A percentile compares a stretch with the other conserved stretches of the same genome.
Conservation (phyloP, 257 asterid species). For the Scutellaria barbata region DNA sequence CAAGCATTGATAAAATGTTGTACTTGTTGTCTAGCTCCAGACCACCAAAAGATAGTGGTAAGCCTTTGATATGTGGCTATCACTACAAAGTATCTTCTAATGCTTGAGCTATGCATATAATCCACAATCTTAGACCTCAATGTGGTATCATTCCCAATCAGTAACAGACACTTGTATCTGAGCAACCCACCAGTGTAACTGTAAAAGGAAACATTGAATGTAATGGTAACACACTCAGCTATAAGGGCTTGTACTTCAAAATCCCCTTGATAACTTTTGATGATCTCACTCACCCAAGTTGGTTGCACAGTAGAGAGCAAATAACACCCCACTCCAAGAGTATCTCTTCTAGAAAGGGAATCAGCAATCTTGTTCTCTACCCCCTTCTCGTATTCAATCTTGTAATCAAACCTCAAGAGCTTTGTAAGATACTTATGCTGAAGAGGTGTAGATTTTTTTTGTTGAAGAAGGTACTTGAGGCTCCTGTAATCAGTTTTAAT, state of each 20-base stretch:
- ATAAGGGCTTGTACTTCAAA: background rate
- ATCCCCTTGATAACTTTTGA: background rate
- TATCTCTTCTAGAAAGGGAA: background rate
- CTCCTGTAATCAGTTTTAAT: too few relatives aligned
- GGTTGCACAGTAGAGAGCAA: background rate
- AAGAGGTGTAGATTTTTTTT: background rate
- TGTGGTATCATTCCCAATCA: background rate
- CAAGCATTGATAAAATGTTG: background rate
- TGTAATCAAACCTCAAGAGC: background rate
- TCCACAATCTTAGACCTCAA: background rate
- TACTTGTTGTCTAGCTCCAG: background rate
- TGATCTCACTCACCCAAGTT: background rate
- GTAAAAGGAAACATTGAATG: too few relatives aligned
- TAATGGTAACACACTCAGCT: too few relatives aligned
- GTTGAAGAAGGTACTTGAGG: background rate
- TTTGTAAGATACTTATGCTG: background rate
- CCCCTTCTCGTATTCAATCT: background rate
- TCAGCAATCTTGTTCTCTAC: background rate
- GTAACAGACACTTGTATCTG: background rate
- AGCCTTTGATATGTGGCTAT: background rate
- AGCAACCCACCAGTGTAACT: background rate
- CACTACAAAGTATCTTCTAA: background rate
- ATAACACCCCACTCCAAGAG: background rate
- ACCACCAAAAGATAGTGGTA: background rate
- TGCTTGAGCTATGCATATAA: background rate